phyloP scores from a whole-genome alignment of 2,329 filamentous ascomycete species.

The Aspergillus sp. region DNA sequence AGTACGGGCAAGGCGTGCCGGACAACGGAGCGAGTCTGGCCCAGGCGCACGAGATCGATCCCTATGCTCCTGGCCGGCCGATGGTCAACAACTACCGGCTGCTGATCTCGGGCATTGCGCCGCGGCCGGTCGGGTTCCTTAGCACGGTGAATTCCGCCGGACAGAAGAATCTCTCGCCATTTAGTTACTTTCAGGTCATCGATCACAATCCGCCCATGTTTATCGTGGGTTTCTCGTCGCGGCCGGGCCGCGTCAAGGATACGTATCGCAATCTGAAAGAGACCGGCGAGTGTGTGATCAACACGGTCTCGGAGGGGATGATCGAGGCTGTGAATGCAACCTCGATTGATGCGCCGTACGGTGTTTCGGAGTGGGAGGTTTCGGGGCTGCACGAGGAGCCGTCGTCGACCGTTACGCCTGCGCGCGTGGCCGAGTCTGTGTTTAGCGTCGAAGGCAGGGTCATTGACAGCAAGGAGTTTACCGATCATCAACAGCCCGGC shows the following conservation, averaged over 20 bases:
- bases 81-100: slow-evolving; percentile 76
- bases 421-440: slow-evolving; percentile 69
- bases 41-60: slow-evolving; percentile 72
- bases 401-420: slow-evolving; percentile 54
- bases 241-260: slow-evolving; percentile 58
- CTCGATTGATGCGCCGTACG: slow-evolving; percentile 65
- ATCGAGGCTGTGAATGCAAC: slow-evolving; percentile 76
- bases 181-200: slow-evolving; percentile 72
- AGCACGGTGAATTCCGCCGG: slow-evolving; percentile 53
- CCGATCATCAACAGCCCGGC: slow-evolving; percentile 57
- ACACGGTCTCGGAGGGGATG: slow-evolving; percentile 74
- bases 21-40: too few relatives aligned
- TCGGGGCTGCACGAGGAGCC: slow-evolving; percentile 61
- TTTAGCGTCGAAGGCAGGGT: slow-evolving; percentile 73
- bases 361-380: slow-evolving; percentile 69
- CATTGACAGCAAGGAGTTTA: slow-evolving; percentile 63
- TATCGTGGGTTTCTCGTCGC: slow-evolving; percentile 51
- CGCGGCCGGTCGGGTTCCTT: slow-evolving; percentile 63
- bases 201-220: slow-evolving; percentile 79
- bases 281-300: slow-evolving; percentile 67
- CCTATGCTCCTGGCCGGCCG: slow-evolving; percentile 58
- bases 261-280: slow-evolving; percentile 62
- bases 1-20: too few relatives aligned
- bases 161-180: slow-evolving; percentile 67
- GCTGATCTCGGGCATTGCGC: slow-evolving; percentile 68